Conservation (phyloP, 2,329 filamentous ascomycete genomes). For the Beauveria rudraprayagi region DNA sequence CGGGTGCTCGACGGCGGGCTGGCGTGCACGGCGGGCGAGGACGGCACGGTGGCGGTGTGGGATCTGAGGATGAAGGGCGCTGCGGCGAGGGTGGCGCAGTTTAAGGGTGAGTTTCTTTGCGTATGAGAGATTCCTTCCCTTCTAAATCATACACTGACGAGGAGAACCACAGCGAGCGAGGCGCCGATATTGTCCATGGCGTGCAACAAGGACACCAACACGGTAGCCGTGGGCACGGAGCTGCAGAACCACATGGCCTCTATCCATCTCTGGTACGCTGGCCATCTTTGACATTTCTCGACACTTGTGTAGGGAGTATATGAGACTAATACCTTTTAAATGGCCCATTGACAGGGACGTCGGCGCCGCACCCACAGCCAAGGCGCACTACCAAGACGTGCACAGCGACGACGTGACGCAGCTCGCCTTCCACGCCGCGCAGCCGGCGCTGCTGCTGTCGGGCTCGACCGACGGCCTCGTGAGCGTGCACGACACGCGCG, state of each 20-base stretch:
- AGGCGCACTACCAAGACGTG: constrained; percentile 52
- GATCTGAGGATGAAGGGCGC: constrained; percentile 46
- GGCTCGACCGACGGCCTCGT: constrained; percentile 74
- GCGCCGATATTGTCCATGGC: constrained; percentile 58
- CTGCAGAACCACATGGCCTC: constrained; percentile 55
- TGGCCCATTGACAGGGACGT: constrained; percentile 42
- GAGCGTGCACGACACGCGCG: constrained; percentile 64
- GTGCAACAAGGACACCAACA: constrained; percentile 46
- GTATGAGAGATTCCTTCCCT: too few species aligned
- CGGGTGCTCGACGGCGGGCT: constrained; percentile 44
- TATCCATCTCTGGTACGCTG: constrained; percentile 50
- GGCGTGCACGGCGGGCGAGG: constrained; percentile 63
- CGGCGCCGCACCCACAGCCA: constrained; percentile 38
- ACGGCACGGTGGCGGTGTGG: constrained; percentile 60
- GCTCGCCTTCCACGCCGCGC: constrained; percentile 48
- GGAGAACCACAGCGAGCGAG: constrained; percentile 29
- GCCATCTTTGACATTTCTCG: too few species aligned
- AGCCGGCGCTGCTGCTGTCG: constrained; percentile 57
- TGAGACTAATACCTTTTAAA: background rate
- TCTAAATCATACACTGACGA: constrained; percentile 15
- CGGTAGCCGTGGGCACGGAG: constrained; percentile 67
- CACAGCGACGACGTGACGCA: constrained; percentile 63
- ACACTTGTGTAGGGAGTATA: background rate
- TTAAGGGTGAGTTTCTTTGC: constrained; percentile 34
- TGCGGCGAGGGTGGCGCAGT: constrained; percentile 33